A percentile compares a stretch with the other conserved stretches of the same genome.
phyloP scores from a whole-genome alignment of 345 rosid species.

The Melaleuca quinquenervia region DNA sequence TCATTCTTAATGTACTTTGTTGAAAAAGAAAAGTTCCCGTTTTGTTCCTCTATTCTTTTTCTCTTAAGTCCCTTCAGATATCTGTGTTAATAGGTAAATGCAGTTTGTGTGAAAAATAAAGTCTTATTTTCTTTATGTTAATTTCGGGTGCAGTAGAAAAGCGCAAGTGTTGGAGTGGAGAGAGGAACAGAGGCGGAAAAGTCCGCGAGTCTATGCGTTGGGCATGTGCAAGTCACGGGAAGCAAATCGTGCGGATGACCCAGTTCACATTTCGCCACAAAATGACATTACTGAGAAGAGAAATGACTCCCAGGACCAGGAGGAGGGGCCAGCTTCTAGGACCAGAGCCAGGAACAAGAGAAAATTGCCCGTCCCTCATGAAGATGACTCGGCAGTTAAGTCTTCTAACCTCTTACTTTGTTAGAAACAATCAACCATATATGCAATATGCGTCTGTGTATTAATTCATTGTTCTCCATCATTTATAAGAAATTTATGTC shows the following conservation, averaged over 20 bases:
- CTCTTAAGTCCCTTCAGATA: background rate
- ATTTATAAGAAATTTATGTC: background rate
- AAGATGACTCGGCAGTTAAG: background rate
- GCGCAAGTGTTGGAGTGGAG: constrained; percentile 24
- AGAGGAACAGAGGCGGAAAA: constrained; percentile 32
- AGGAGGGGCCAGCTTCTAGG: background rate
- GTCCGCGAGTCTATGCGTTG: constrained; percentile 35
- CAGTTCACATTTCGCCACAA: background rate
- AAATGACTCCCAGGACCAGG: background rate
- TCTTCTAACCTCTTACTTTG: background rate
- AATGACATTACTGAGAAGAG: background rate
- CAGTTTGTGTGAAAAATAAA: background rate
- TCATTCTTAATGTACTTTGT: background rate
- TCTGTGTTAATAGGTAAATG: background rate
- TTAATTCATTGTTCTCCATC: background rate
- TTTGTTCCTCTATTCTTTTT: background rate
- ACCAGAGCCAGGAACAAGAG: constrained; percentile 1
- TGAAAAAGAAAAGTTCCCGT: background rate
- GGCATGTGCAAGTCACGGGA: constrained; percentile 22
- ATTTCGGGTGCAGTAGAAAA: constrained; percentile 10
- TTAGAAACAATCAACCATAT: background rate
- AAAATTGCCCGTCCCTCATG: background rate
- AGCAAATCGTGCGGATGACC: constrained; percentile 1
- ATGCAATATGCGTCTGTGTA: background rate
- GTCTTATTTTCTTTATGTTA: background rate